A percentile compares a stretch with the other conserved stretches of the same genome.
phyloP scores from a whole-genome alignment of 1,139 yeast genomes.

The Lipomyces yarrowii region DNA sequence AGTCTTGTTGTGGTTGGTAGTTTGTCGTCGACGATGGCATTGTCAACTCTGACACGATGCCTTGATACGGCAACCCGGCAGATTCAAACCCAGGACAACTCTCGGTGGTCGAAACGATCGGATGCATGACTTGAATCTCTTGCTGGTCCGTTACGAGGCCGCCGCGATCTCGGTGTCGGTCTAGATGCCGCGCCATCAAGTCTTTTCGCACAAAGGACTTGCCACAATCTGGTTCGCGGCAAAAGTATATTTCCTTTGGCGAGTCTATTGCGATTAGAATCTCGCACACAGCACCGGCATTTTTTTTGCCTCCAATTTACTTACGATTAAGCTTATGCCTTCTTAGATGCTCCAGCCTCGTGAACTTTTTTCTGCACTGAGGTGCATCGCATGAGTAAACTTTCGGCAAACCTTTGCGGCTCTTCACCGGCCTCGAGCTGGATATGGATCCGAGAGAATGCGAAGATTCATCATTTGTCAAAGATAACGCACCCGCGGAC shows the following conservation, averaged over 20 bases:
- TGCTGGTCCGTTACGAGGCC: not conserved
- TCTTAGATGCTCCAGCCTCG: constrained; percentile 52
- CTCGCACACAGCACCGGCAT: not conserved
- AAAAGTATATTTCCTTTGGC: constrained; percentile 50
- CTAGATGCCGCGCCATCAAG: constrained; percentile 54
- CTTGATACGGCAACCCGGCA: not conserved
- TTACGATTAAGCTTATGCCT: constrained; percentile 47
- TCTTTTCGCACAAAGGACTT: constrained; percentile 66
- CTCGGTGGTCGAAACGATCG: not conserved
- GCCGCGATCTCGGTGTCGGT: constrained; percentile 47
- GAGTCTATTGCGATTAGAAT: constrained; percentile 33
- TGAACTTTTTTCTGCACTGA: constrained; percentile 62
- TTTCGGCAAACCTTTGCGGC: constrained; percentile 42
- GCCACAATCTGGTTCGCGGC: constrained; percentile 53
- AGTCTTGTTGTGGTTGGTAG: not conserved
- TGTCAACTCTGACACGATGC: not conserved
- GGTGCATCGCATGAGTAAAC: constrained; percentile 51
- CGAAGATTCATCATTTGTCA: too few species aligned
- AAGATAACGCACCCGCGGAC: too few species aligned
- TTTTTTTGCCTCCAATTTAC: constrained; percentile 1
- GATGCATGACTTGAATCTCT: not conserved
- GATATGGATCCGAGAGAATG: too few species aligned
- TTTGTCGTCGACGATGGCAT: not conserved
- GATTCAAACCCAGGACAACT: not conserved
- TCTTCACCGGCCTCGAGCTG: not conserved